A percentile compares a stretch with the other conserved stretches of the same genome.
These are phyloP conservation scores for Cicer bijugum DNA, from an alignment of 306 rosid genomes.

Conservation along the genomic window DNA sequence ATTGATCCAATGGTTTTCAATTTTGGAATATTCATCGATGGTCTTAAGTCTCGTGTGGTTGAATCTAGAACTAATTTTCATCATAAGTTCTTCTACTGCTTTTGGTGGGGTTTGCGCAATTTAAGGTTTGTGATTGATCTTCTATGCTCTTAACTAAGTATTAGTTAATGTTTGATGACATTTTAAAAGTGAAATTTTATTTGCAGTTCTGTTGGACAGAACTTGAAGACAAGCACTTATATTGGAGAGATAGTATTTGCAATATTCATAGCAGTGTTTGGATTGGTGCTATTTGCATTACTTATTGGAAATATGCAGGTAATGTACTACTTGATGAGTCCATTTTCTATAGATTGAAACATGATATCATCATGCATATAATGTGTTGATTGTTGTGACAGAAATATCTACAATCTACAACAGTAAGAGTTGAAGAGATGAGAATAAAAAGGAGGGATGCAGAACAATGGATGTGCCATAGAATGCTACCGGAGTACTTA, in stretches of 20 bases:
- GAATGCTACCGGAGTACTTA: conserved; percentile 74
- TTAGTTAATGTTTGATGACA: too few relatives aligned
- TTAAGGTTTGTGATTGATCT: conserved; percentile 59
- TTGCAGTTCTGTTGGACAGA: conserved; percentile 83
- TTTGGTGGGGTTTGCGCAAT: conserved; percentile 95
- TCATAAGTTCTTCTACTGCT: conserved; percentile 71
- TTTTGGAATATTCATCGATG: conserved; percentile 73
- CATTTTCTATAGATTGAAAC: neutral
- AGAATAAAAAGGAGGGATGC: conserved; percentile 73
- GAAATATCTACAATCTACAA: conserved; percentile 85
- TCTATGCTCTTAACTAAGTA: neutral
- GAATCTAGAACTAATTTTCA: conserved; percentile 45
- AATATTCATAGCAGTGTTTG: conserved; percentile 65
- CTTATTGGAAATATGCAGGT: conserved; percentile 98
- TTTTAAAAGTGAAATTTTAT: neutral
- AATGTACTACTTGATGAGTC: conserved; percentile 10
- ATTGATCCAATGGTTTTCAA: conserved; percentile 46
- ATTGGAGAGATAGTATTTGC: conserved; percentile 73
- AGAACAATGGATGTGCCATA: conserved; percentile 93
- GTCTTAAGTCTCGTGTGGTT: conserved; percentile 56
- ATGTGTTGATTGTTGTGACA: conserved; percentile 42
- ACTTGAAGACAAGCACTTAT: conserved; percentile 65
- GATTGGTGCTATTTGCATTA: conserved; percentile 73
- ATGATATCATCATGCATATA: conserved; percentile 29
- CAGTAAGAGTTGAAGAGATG: conserved; percentile 90